These are phyloP conservation scores for Raddia guianensis DNA, from an alignment of 176 grass and related monocot genomes.

Conservation along the genomic window DNA sequence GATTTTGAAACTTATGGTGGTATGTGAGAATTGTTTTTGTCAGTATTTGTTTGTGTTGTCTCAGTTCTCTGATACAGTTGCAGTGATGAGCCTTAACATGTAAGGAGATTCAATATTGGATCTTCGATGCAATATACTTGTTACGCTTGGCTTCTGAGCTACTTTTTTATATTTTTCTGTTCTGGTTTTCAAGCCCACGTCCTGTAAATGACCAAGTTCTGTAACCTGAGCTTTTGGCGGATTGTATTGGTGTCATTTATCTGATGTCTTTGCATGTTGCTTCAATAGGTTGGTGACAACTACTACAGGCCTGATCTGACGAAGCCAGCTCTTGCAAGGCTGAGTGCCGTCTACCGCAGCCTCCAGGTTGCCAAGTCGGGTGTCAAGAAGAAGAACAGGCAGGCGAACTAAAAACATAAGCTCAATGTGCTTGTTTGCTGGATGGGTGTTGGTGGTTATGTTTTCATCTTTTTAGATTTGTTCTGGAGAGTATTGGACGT, in stretches of 20 bases:
- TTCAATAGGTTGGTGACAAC: constrained; percentile 63
- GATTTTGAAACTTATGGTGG: not conserved
- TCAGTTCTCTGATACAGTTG: not conserved
- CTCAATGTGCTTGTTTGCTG: not conserved
- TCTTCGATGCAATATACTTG: constrained; percentile 7
- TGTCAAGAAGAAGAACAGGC: constrained; percentile 87
- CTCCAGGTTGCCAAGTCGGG: constrained; percentile 86
- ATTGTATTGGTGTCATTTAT: too few relatives aligned
- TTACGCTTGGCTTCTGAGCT: constrained; percentile 17
- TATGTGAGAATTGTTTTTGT: not conserved
- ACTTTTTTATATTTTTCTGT: not conserved
- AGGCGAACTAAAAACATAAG: constrained; percentile 10
- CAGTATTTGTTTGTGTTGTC: not conserved
- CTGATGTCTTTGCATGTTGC: not conserved
- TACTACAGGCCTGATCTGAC: constrained; percentile 91
- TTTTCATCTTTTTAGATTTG: constrained; percentile 26
- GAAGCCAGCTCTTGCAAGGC: constrained; percentile 66
- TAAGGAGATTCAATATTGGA: constrained; percentile 20
- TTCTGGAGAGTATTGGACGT: not conserved
- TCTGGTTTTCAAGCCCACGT: not conserved
- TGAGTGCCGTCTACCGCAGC: constrained; percentile 69
- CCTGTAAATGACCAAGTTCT: not conserved
- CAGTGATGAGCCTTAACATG: constrained; percentile 21
- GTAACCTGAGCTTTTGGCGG: not conserved
- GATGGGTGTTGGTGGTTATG: constrained; percentile 12